Conservation (phyloP, 805 yeast genomes). For the Monosporozyma aerobia region DNA sequence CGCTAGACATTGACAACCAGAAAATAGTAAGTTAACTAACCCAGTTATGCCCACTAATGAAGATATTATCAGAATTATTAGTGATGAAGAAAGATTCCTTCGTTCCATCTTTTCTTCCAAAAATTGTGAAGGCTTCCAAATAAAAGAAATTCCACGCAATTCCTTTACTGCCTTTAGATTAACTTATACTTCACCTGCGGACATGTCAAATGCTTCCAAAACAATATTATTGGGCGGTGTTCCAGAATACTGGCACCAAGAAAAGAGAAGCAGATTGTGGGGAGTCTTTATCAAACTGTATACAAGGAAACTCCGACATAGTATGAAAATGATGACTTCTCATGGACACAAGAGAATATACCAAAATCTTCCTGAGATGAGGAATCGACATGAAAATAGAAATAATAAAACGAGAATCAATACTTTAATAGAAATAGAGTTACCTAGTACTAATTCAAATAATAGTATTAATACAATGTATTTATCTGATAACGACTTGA, state of each 20-base stretch:
- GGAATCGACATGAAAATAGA: neutral
- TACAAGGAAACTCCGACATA: conserved; percentile 5
- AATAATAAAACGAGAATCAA: neutral
- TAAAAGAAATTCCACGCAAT: conserved; percentile 34
- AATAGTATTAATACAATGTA: too few species aligned
- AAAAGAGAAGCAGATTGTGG: conserved; percentile 10
- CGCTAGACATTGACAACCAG: too few species aligned
- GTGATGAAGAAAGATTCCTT: conserved; percentile 15
- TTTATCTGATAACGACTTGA: too few species aligned
- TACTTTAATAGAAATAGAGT: neutral
- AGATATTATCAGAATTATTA: conserved; percentile 8
- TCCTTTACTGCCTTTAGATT: conserved; percentile 59
- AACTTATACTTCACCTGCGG: conserved; percentile 40
- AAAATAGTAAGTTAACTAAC: neutral
- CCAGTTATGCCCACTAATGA: neutral
- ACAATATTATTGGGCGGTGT: conserved; percentile 47
- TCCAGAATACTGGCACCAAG: conserved; percentile 46
- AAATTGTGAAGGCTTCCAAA: conserved; percentile 1
- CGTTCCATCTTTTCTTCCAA: neutral
- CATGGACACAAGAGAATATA: conserved; percentile 11
- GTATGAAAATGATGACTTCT: conserved; percentile 2
- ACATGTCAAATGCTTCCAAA: conserved; percentile 41
- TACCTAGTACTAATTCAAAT: neutral
- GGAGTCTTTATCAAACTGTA: conserved; percentile 2
- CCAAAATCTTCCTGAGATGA: neutral